These are phyloP conservation scores for Coffea eugenioides DNA, from an alignment of 257 asterid species.

Conservation along the genomic window DNA sequence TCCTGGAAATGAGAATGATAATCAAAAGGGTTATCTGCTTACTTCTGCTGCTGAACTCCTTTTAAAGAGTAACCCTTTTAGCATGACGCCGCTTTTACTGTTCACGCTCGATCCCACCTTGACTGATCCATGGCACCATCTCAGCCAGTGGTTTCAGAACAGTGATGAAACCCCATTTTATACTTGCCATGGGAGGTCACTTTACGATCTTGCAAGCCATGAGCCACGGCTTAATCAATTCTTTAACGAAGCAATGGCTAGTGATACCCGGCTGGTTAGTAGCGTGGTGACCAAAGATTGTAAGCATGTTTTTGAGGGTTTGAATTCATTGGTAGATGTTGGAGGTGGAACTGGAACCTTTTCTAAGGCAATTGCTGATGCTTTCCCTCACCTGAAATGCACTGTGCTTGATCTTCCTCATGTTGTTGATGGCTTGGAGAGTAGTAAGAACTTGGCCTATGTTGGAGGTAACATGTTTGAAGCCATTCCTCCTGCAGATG, in stretches of 20 bases:
- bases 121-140: constrained; percentile 16
- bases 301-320: constrained; percentile 18
- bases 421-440: constrained; percentile 2
- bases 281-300: neutral
- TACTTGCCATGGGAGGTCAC: neutral
- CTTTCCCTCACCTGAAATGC: constrained; percentile 9
- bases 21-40: constrained; percentile 10
- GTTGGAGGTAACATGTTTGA: constrained; percentile 30
- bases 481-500: constrained; percentile 28
- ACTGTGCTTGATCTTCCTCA: constrained; percentile 8
- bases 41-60: constrained; percentile 24
- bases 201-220: constrained; percentile 4
- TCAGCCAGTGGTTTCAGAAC: constrained; percentile 15
- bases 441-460: neutral
- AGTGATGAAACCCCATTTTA: neutral
- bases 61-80: neutral
- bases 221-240: neutral
- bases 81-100: neutral
- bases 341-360: constrained; percentile 17
- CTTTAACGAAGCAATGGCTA: constrained; percentile 18
- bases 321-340: constrained; percentile 12
- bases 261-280: constrained; percentile 7
- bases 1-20: neutral
- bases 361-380: neutral
- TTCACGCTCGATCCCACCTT: constrained; percentile 18